Conservation (phyloP, 2,329 filamentous ascomycete species). For the Colletotrichum neosansevieriae region DNA sequence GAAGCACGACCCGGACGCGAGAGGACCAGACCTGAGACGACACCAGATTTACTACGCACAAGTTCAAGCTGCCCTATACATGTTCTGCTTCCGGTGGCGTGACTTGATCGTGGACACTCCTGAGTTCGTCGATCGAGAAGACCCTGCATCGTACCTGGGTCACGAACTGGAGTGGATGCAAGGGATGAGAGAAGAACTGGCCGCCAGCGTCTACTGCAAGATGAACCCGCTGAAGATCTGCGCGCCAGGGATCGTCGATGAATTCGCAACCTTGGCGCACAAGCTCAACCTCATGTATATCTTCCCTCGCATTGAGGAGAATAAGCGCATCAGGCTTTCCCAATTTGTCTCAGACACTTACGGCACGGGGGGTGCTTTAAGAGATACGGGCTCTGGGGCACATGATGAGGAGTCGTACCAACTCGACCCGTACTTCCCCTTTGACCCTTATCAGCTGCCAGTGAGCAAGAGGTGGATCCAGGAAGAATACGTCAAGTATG, state of each 20-base stretch:
- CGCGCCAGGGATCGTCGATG: slow-evolving; percentile 87
- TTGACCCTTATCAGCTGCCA: slow-evolving; percentile 94
- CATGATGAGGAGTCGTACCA: slow-evolving; percentile 84
- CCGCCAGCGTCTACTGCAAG: slow-evolving; percentile 83
- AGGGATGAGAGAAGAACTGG: slow-evolving; percentile 79
- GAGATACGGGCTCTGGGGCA: slow-evolving; percentile 63
- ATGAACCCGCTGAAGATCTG: slow-evolving; percentile 97
- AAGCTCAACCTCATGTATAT: slow-evolving; percentile 92
- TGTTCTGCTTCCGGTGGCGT: slow-evolving; percentile 98
- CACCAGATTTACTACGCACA: slow-evolving; percentile 90
- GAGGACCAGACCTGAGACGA: slow-evolving; percentile 85
- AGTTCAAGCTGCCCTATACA: slow-evolving; percentile 91
- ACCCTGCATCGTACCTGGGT: slow-evolving; percentile 69
- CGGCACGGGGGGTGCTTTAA: slow-evolving; percentile 65
- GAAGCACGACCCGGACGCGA: slow-evolving; percentile 79
- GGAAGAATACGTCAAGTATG: slow-evolving; percentile 85
- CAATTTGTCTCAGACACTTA: slow-evolving; percentile 73
- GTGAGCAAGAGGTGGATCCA: slow-evolving; percentile 90
- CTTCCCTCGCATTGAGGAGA: slow-evolving; percentile 87
- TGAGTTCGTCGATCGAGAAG: slow-evolving; percentile 72
- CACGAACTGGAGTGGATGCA: slow-evolving; percentile 84
- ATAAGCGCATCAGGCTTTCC: slow-evolving; percentile 88
- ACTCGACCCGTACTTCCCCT: slow-evolving; percentile 95
- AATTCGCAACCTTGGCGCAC: slow-evolving; percentile 90
- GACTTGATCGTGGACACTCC: slow-evolving; percentile 79